Percentiles rank a stretch among this genome's conserved stretches.
Conservation (phyloP, 2,329 filamentous ascomycete genomes). For the Neofusicoccum parvum region DNA sequence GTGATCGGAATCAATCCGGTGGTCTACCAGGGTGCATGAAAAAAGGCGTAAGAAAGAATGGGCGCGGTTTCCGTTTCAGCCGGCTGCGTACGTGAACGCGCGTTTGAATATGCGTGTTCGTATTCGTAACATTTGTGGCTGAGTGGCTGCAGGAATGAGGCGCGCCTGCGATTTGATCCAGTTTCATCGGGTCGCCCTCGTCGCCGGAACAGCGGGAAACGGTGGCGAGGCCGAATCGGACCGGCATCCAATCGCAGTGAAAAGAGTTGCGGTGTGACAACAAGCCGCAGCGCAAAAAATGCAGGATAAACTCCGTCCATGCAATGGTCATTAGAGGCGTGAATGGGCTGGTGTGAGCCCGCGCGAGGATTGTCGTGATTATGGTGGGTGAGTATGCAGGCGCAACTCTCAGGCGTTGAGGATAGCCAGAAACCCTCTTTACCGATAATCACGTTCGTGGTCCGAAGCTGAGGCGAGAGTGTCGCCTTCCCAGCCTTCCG, state of each 20-base stretch:
- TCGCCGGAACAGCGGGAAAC: conserved; percentile 2
- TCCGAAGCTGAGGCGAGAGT: conserved; percentile 53
- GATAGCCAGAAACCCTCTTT: conserved; percentile 2
- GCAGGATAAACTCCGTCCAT: conserved; percentile 22
- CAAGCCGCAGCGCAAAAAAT: conserved; percentile 9
- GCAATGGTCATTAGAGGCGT: conserved; percentile 22
- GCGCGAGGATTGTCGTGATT: conserved; percentile 10
- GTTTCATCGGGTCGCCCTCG: neutral
- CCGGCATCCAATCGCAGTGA: conserved; percentile 5
- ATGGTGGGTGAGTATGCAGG: neutral
- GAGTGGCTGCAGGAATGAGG: neutral
- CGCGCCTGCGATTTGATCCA: neutral
- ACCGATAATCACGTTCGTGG: conserved; percentile 33
- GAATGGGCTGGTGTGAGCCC: conserved; percentile 9
- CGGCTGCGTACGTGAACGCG: neutral
- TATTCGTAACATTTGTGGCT: conserved; percentile 4
- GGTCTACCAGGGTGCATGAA: conserved; percentile 6
- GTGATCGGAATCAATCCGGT: conserved; percentile 7
- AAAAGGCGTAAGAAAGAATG: conserved; percentile 12
- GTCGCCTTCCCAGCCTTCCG: conserved; percentile 62
- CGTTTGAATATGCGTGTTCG: neutral
- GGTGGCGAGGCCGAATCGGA: neutral
- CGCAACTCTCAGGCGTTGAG: neutral
- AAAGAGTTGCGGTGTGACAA: conserved; percentile 3
- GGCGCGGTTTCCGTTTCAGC: neutral